Evolutionary conservation across 768 basidiomycete species (phyloP).

Genomic region (Boletus sp.): DNA sequence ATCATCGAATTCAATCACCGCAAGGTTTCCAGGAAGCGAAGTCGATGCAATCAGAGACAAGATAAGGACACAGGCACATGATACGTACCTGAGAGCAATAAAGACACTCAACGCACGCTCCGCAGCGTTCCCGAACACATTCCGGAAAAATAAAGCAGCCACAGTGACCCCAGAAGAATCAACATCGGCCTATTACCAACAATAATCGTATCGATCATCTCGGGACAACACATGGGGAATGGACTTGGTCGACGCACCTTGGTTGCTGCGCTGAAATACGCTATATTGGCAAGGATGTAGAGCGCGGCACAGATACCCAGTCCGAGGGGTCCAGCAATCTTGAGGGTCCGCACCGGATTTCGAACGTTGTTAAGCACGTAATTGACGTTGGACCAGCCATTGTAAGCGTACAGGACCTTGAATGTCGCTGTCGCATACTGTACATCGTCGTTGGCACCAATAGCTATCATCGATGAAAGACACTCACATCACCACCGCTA

Average conservation of each 20-base stretch:
- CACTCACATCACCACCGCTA: constrained; percentile 45
- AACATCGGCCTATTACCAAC: constrained; percentile 39
- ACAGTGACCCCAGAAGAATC: constrained; percentile 48
- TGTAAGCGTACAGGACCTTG: constrained; percentile 50
- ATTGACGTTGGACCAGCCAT: constrained; percentile 47
- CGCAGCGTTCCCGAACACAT: constrained; percentile 52
- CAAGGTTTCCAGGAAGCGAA: background rate
- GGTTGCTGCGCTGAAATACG: constrained; percentile 45
- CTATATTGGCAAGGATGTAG: constrained; percentile 38
- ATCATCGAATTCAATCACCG: background rate
- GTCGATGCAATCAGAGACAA: background rate
- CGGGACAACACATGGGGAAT: background rate
- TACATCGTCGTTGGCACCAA: background rate
- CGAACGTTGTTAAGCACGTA: too few relatives aligned
- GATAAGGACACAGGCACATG: background rate
- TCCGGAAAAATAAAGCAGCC: constrained; percentile 55
- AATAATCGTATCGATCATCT: background rate
- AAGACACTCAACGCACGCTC: constrained; percentile 30
- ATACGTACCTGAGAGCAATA: constrained; percentile 49
- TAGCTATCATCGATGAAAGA: background rate
- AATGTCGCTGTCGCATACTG: constrained; percentile 62
- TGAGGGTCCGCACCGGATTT: too few relatives aligned
- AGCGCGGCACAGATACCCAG: too few relatives aligned
- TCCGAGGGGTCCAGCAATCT: too few relatives aligned
- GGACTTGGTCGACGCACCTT: constrained; percentile 8